These are phyloP conservation scores for Calocybe indica DNA, from an alignment of 768 basidiomycete species.

Conservation along the genomic window DNA sequence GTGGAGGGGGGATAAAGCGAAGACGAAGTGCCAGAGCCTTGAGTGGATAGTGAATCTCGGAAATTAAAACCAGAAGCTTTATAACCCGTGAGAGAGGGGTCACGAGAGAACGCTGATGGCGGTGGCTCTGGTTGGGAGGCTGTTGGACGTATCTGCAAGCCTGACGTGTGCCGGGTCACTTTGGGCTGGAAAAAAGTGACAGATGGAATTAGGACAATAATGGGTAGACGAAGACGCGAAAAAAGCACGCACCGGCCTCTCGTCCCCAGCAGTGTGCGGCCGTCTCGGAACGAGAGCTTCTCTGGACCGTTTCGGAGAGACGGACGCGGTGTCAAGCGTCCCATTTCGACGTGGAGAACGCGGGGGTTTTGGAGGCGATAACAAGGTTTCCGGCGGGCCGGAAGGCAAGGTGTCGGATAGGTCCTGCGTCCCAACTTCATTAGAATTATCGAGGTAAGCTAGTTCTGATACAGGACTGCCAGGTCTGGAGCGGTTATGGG, in stretches of 20 bases:
- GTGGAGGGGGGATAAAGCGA: slow-evolving; percentile 76
- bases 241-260: too few species aligned
- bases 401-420: too few species aligned
- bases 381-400: too few species aligned
- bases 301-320: too few species aligned
- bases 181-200: slow-evolving; percentile 8
- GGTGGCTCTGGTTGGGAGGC: slow-evolving; percentile 24
- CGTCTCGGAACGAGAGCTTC: too few species aligned
- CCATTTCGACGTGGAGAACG: too few species aligned
- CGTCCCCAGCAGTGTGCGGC: too few species aligned
- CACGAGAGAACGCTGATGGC: slow-evolving; percentile 43
- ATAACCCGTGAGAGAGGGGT: slow-evolving; percentile 34
- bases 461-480: slow-evolving; percentile 23
- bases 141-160: slow-evolving; percentile 13
- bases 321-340: too few species aligned
- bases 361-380: too few species aligned
- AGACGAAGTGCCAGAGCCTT: slow-evolving; percentile 63
- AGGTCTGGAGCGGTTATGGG: slow-evolving; percentile 13
- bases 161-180: slow-evolving; percentile 9
- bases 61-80: slow-evolving; percentile 26
- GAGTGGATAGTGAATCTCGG: slow-evolving; percentile 57
- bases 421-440: too few species aligned
- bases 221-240: neutral
- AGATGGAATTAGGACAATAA: slow-evolving; percentile 4
- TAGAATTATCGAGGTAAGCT: slow-evolving; percentile 21